Percentiles rank a stretch among this genome's conserved stretches.
Evolutionary conservation across 139 green algal species (phyloP).

Genomic region (Nannochloris sp.): DNA sequence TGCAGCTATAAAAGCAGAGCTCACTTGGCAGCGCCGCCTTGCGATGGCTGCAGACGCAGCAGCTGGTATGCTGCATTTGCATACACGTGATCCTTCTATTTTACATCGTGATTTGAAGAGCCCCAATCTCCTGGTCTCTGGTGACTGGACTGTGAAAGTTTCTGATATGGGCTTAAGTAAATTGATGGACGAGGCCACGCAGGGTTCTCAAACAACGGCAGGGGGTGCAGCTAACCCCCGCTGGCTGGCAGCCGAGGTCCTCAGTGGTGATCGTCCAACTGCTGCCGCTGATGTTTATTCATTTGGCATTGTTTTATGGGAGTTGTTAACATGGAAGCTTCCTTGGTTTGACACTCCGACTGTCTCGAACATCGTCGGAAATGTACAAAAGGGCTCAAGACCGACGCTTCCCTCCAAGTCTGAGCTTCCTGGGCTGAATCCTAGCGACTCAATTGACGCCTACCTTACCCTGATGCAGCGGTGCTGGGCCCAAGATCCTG

Average conservation of each 20-base stretch:
- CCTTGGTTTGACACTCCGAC: conserved; percentile 39
- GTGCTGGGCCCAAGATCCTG: conserved; percentile 16
- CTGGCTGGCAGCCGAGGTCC: conserved; percentile 43
- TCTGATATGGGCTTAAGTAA: conserved; percentile 38
- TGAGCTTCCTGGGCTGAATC: not conserved
- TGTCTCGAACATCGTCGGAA: not conserved
- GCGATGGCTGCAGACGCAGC: conserved; percentile 11
- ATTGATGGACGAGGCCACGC: conserved; percentile 16
- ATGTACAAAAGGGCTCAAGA: not conserved
- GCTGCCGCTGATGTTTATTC: conserved; percentile 44
- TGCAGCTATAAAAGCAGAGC: not conserved
- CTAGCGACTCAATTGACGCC: not conserved
- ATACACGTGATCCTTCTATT: conserved; percentile 64
- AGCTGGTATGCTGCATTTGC: conserved; percentile 75
- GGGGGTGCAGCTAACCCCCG: conserved; percentile 29
- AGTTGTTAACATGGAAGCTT: conserved; percentile 73
- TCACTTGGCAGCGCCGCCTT: conserved; percentile 26
- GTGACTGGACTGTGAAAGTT: conserved; percentile 42
- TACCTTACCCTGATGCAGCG: conserved; percentile 4
- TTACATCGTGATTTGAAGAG: conserved; percentile 81
- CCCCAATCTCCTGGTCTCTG: conserved; percentile 44
- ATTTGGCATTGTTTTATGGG: conserved; percentile 49
- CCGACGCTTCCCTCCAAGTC: not conserved
- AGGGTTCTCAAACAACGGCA: conserved; percentile 2
- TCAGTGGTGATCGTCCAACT: conserved; percentile 1